These are phyloP conservation scores for Tulasnella calospora DNA, from an alignment of 768 basidiomycete genomes.

Conservation along the genomic window DNA sequence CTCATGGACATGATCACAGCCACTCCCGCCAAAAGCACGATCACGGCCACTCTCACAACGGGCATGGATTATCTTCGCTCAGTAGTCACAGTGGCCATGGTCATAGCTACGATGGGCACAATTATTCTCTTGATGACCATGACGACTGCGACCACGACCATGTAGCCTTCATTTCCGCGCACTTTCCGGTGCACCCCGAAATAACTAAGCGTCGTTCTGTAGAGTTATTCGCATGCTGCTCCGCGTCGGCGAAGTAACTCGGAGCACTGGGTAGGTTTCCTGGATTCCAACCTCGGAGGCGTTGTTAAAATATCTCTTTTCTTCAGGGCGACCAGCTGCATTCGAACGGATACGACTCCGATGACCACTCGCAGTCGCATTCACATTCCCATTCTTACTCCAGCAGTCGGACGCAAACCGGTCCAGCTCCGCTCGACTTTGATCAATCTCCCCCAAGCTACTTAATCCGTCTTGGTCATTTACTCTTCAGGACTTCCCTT, in stretches of 20 bases:
- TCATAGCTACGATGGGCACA: slow-evolving; percentile 26
- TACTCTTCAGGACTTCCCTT: neutral
- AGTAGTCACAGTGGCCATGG: slow-evolving; percentile 33
- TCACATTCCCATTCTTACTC: slow-evolving; percentile 24
- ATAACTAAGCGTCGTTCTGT: neutral
- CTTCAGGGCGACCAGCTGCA: neutral
- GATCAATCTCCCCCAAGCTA: slow-evolving; percentile 8
- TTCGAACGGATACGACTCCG: slow-evolving; percentile 18
- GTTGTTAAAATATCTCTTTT: neutral
- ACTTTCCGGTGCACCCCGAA: neutral
- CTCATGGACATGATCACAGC: slow-evolving; percentile 27
- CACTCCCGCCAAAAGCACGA: slow-evolving; percentile 33
- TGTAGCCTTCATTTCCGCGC: neutral
- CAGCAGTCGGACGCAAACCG: neutral
- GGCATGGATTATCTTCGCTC: slow-evolving; percentile 24
- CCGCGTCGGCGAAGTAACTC: neutral
- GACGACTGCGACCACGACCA: slow-evolving; percentile 30
- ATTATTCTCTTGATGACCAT: slow-evolving; percentile 27
- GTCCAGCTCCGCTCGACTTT: neutral
- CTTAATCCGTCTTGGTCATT: slow-evolving; percentile 5
- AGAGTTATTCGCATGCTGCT: neutral
- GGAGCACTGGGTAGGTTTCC: neutral
- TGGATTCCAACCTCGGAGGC: neutral
- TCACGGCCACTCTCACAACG: slow-evolving; percentile 21
- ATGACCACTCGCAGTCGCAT: slow-evolving; percentile 28